Evolutionary conservation across 1,139 yeast genomes (phyloP).

Genomic region (Debaryomyces robertsiae): DNA sequence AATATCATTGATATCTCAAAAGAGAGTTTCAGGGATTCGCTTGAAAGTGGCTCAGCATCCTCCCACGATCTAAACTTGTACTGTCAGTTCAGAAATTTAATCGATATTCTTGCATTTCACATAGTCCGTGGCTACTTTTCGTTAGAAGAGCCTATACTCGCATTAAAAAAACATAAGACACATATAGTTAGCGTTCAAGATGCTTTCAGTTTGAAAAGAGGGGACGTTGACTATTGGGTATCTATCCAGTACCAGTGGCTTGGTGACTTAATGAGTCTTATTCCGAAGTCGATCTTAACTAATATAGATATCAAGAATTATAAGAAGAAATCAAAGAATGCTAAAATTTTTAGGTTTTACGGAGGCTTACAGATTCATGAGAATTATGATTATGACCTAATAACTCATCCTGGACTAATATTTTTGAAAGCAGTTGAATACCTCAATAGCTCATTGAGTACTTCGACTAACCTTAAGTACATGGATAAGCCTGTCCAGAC

Average conservation of each 20-base stretch:
- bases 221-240: conserved; percentile 36
- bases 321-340: conserved; percentile 12
- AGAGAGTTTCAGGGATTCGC: conserved; percentile 20
- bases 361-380: conserved; percentile 42
- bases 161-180: conserved; percentile 62
- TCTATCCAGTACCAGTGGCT: conserved; percentile 55
- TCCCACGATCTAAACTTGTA: conserved; percentile 34
- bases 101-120: conserved; percentile 66
- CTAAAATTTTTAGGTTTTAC: conserved; percentile 20
- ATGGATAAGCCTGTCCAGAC: not conserved
- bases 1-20: conserved; percentile 30
- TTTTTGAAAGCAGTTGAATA: conserved; percentile 28
- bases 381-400: conserved; percentile 24
- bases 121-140: conserved; percentile 64
- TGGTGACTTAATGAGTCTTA: conserved; percentile 52
- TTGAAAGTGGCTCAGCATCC: conserved; percentile 16
- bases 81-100: conserved; percentile 42
- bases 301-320: conserved; percentile 15
- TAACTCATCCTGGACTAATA: conserved; percentile 34
- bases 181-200: conserved; percentile 53
- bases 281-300: conserved; percentile 48
- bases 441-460: not conserved
- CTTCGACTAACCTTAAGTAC: not conserved
- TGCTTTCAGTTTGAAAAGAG: conserved; percentile 15
- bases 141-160: conserved; percentile 58